Conservation (phyloP, 73 alveolate genomes). For the Tetrahymena thermophila region DNA sequence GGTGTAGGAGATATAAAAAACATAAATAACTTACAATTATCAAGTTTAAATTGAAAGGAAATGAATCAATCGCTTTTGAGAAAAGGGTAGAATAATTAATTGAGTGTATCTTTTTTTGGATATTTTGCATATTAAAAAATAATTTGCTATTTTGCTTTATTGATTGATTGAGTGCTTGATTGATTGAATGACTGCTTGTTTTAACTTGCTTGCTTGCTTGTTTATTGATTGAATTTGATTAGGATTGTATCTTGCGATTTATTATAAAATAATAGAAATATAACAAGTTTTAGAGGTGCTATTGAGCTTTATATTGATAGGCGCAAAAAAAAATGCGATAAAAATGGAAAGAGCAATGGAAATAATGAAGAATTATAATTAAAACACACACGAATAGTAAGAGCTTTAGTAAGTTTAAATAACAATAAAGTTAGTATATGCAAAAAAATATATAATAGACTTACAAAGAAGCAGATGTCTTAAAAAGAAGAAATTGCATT, state of each 20-base stretch:
- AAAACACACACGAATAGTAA: neutral
- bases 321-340: neutral
- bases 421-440: neutral
- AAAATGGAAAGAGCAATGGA: neutral
- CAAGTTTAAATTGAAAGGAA: neutral
- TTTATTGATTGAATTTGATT: neutral
- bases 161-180: neutral
- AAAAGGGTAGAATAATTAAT: neutral
- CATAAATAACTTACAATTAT: neutral
- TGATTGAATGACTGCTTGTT: neutral
- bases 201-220: neutral
- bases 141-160: no score
- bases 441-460: neutral
- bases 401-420: neutral
- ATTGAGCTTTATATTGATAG: no score
- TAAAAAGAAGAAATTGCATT: neutral
- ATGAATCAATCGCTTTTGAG: neutral
- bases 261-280: neutral
- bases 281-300: neutral
- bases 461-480: neutral
- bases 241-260: neutral
- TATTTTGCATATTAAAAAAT: neutral
- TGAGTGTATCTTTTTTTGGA: neutral
- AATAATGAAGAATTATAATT: neutral
- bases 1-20: neutral